These are phyloP conservation scores for Erythrobasidium hasegawianum DNA, from an alignment of 1,284 basidiomycete species.

Conservation along the genomic window DNA sequence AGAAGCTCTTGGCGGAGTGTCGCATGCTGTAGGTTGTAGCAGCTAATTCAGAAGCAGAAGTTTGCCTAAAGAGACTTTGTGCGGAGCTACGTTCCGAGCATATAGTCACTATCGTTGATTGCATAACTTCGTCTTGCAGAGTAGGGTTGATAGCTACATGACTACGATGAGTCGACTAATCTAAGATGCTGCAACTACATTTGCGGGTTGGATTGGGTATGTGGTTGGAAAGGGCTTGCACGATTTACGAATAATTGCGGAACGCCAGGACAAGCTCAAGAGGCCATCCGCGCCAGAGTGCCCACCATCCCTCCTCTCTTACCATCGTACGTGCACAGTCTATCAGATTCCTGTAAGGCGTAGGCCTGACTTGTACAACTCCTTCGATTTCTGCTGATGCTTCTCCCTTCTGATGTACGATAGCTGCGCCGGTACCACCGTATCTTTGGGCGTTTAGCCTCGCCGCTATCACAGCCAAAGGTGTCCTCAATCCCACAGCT, in stretches of 20 bases:
- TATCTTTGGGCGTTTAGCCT: conserved; percentile 29
- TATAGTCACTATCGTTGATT: no score
- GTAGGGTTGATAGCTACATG: no score
- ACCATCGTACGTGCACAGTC: conserved; percentile 28
- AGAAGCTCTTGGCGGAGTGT: no score
- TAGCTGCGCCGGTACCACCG: conserved; percentile 27
- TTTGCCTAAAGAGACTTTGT: no score
- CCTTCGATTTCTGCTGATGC: conserved; percentile 24
- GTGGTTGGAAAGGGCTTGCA: no score
- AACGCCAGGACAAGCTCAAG: conserved; percentile 24
- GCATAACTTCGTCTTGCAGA: no score
- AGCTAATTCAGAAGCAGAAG: no score
- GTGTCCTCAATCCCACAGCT: conserved; percentile 28
- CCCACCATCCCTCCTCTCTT: conserved; percentile 28
- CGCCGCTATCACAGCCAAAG: conserved; percentile 23
- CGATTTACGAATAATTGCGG: conserved; percentile 6
- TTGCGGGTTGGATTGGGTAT: no score
- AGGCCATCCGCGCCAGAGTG: conserved; percentile 31
- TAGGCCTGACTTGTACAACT: conserved; percentile 18
- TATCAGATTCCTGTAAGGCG: conserved; percentile 25
- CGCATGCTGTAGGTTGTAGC: no score
- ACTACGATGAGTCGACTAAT: no score
- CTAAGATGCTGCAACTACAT: no score
- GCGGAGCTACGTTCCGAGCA: no score
- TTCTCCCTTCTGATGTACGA: conserved; percentile 27